phyloP scores from a whole-genome alignment of 2,329 filamentous ascomycete species.

The Coniochaeta sp. region DNA sequence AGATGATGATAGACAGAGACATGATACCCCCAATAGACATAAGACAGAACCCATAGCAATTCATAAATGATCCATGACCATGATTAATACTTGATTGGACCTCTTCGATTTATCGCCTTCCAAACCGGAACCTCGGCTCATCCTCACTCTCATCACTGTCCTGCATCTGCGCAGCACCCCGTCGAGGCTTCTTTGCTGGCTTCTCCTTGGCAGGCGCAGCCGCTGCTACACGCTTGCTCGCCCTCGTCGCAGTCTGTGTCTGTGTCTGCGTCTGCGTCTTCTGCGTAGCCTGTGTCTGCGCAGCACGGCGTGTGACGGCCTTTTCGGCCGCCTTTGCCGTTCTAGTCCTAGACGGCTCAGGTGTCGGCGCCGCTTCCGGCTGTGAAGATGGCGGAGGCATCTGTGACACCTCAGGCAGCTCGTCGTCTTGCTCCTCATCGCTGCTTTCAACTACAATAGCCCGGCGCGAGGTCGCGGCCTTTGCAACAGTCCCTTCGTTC shows the following conservation, averaged over 20 bases:
- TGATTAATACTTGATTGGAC: neutral
- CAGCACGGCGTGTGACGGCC: slow-evolving; percentile 12
- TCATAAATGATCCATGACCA: neutral
- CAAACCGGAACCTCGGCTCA: slow-evolving; percentile 48
- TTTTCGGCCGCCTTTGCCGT: slow-evolving; percentile 23
- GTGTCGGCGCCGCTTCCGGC: slow-evolving; percentile 8
- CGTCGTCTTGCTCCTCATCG: slow-evolving; percentile 19
- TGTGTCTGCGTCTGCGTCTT: slow-evolving; percentile 14
- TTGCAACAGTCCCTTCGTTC: neutral
- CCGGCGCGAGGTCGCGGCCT: slow-evolving; percentile 6
- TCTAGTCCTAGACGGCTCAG: slow-evolving; percentile 19
- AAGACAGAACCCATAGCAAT: neutral
- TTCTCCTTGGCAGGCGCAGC: slow-evolving; percentile 24
- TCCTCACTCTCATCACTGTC: slow-evolving; percentile 16
- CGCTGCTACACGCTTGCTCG: slow-evolving; percentile 23
- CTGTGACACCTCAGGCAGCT: slow-evolving; percentile 7
- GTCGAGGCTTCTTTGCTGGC: slow-evolving; percentile 25
- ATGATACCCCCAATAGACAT: slow-evolving; percentile 1
- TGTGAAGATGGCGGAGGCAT: slow-evolving; percentile 9
- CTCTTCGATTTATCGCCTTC: slow-evolving; percentile 29
- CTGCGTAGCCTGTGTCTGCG: slow-evolving; percentile 3
- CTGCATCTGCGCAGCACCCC: slow-evolving; percentile 11
- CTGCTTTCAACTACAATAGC: slow-evolving; percentile 27
- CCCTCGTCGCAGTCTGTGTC: slow-evolving; percentile 13
- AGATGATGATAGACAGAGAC: neutral